Base-by-base conservation (phyloP, 202 grass and related monocot genomes). In the Panicum hallii region DNA sequence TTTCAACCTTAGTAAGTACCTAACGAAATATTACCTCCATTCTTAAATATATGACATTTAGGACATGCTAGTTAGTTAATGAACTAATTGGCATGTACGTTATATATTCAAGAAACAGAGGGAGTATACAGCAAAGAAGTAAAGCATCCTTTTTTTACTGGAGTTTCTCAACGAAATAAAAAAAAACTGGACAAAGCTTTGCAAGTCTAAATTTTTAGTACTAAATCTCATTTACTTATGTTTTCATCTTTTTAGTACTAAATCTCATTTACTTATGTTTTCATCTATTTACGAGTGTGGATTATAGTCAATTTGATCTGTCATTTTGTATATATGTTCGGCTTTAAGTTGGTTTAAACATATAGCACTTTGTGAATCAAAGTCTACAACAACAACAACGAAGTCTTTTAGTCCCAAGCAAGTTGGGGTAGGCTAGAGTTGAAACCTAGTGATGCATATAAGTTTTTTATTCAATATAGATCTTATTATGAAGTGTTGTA, bases 171-270 rank as follows among this genome's bases (percentile, higher is more conserved):
- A 56, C 5, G 49, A 40, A 78, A 63, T 32, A 63, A 38, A 38
- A 38, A 34, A 5, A 88, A 56, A 44, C 65, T 55, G 44, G 16
- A 80, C 15, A 84, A 74, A 84, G 55, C 11, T 77, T 77, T 77
- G 47, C 2, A n/a, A 28, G 19, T 84, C 82, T 52, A 53, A 64
- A 55, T 46, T 30, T 83, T 26, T 65, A 79, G 63, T 38, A 54
- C 38, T 61, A 43, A 88, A 73, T 73, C 41, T 83, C 75, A 67
- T 78, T 65, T 84, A 32, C 46, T 14, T 28, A 44, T 7, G 26
- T 11, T 17, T 61, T 80, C 43, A 43, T 84, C 28, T 78, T 9
- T 84, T 83, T 54, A 77, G 63, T 38, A 54, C 38, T 61, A 43
- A 88, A 73, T 73, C 41, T 83, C 75, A 67, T 78, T 65, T 84